Base-by-base conservation (phyloP, 441 rosid species). In the Capsella rubella region DNA sequence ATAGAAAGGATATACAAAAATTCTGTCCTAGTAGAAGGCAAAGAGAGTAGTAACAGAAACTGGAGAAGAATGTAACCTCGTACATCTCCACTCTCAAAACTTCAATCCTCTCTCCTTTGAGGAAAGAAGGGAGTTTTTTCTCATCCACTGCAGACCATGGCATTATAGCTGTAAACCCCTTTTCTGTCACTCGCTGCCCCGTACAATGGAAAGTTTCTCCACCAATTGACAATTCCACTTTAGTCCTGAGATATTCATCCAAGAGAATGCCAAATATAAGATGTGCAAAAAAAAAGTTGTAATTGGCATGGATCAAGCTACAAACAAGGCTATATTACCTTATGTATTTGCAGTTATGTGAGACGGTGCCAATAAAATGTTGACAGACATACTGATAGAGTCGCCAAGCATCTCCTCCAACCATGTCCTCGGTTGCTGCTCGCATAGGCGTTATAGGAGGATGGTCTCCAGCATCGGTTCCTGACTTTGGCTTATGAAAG, bases 381-480 rank as follows among this genome's bases (percentile, higher is more conserved):
- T 92, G 94, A 82, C 97, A 92, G 76, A 95, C 86, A 78, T 90
- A 95, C 82, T 86, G 94, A 78, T 92, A 95, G 28, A 95, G 81
- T 74, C 90, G 88, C 97, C 99, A 92, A 54, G 96, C 89, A 89
- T 95, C 99, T 15, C 84, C 84, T 39, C 88, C 96, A 11, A 95
- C 80, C 81, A 78, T 74, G 79, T 77, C 85, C 87, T 92, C 97
- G 47, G 86, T 84, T 59, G 94, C 97, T 69, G 87, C 78, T 71
- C 76, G 81, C 86, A 95, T 86, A 25, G 97, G 97, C 55, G 97
- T 95, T 64, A 95, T 92, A 74, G 99, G 99, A 79, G 99, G 99
- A 84, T 95, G 97, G 75, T 95, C 97, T 67, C 97, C 99, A 10
- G 79, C 97, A 79, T 95, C 97, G 1, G 89, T 87, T 73, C 97